A percentile compares a stretch with the other conserved stretches of the same genome.
Evolutionary conservation across 2,329 filamentous ascomycete species (phyloP).

Genomic region (Exserohilum turcica): DNA sequence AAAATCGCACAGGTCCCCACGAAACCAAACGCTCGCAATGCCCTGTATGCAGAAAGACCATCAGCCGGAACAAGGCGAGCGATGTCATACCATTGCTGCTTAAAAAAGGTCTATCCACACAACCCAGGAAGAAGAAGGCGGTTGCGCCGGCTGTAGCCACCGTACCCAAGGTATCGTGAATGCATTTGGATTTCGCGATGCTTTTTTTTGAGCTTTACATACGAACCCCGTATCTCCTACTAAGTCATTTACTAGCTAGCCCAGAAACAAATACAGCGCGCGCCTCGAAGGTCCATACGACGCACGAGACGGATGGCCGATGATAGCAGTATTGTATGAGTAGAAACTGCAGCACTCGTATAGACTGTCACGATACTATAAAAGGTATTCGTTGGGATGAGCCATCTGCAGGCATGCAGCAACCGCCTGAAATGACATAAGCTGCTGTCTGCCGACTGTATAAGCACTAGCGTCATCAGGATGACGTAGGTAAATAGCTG

Average conservation of each 20-base stretch:
- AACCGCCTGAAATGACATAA: neutral
- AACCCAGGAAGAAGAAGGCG: conserved; percentile 40
- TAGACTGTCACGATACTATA: neutral
- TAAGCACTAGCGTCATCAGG: conserved; percentile 18
- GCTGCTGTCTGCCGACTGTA: conserved; percentile 5
- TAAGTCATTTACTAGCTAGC: conserved; percentile 3
- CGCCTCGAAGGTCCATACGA: neutral
- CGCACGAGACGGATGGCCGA: neutral
- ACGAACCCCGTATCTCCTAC: neutral
- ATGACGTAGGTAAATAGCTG: conserved; percentile 17
- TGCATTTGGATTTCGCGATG: conserved; percentile 19
- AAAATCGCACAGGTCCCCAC: conserved; percentile 54
- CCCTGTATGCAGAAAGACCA: conserved; percentile 55
- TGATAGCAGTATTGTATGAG: neutral
- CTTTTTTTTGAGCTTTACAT: neutral
- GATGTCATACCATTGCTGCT: conserved; percentile 52
- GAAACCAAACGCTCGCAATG: conserved; percentile 53
- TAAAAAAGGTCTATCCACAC: conserved; percentile 46
- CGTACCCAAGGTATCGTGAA: conserved; percentile 28
- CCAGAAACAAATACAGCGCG: neutral
- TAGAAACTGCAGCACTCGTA: fast-evolving
- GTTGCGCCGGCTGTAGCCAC: conserved; percentile 8
- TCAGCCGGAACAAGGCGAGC: conserved; percentile 47
- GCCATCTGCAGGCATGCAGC: neutral
- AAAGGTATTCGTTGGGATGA: neutral